Percentiles rank a stretch among this genome's conserved stretches.
Evolutionary conservation across 768 basidiomycete genomes (phyloP).

Genomic region (Boletus rufocinnamomeus): DNA sequence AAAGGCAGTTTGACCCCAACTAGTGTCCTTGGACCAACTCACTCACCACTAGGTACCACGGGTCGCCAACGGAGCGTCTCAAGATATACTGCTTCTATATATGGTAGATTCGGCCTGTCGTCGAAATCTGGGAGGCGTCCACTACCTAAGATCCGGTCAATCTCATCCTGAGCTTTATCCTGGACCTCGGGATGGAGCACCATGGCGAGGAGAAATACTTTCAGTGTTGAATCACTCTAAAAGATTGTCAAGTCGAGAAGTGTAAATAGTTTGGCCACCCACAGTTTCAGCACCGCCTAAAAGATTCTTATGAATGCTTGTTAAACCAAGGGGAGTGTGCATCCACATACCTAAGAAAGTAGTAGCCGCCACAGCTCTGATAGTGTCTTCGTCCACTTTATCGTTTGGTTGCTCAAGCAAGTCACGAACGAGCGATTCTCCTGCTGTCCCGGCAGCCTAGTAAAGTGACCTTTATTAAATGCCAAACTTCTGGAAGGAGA

Average conservation of each 20-base stretch:
- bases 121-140: constrained; percentile 31
- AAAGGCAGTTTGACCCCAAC: background rate
- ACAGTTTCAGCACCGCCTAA: constrained; percentile 34
- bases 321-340: background rate
- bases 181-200: constrained; percentile 35
- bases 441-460: constrained; percentile 23
- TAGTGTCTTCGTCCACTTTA: constrained; percentile 7
- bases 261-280: background rate
- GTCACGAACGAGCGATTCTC: constrained; percentile 23
- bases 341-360: constrained; percentile 23
- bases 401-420: constrained; percentile 9
- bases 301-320: background rate
- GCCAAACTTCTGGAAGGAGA: background rate
- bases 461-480: background rate
- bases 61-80: constrained; percentile 38
- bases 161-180: constrained; percentile 33
- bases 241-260: background rate
- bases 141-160: constrained; percentile 34
- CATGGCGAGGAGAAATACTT: constrained; percentile 38
- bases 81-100: constrained; percentile 32
- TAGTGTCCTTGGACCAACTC: background rate
- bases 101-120: constrained; percentile 33
- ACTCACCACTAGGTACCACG: constrained; percentile 30
- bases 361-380: constrained; percentile 29
- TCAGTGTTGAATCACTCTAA: constrained; percentile 15